Evolutionary conservation across 257 asterid genomes (phyloP), one percentile per base, ranked within the genome.

Genomic region (Solanum corneliomulleri): DNA sequence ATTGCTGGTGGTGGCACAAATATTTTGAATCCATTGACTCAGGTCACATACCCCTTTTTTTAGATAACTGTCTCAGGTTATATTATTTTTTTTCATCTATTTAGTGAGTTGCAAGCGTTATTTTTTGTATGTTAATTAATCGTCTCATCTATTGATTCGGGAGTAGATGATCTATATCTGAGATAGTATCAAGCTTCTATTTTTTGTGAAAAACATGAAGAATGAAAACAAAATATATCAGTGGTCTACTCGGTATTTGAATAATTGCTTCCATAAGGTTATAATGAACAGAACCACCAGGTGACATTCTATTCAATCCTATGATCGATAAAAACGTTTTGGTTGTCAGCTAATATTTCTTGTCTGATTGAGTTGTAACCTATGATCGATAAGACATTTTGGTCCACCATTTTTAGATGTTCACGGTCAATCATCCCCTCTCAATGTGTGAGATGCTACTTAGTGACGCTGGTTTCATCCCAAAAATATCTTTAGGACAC

Each of bases 1-100:
- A 64, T 91, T 64, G 93, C 93, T 27, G 90, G 91, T 39, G 92
- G 92, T 18, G 88, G 88, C 44, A 91, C 93, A 64, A 86, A 89
- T 84, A 90, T 91, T 74, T 81, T 90, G 85, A 85, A 35, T 78
- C 91, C 93, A 15, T 37, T 91, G 71, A 86, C 76, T 85, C 92
- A 91, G 92, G 93, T 91, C 72, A 84, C 31, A 62, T 33, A 33
- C 35, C 74, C 20, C 87, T 16, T 9, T 41, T 29, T 64, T 62
- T 41, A 39, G 27, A 14, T 64, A 64, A 16, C 29, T 12, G 37
- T 25, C 11, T 41, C 62, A 42, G n/a, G 83, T 27, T 45, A 27
- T 78, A 27, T 78, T 78, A 3, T 45, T 45, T 5, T 72, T 66
- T 45, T 45, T 9, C 66, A 78, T 78, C 66, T 78, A 45, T 45